phyloP scores from a whole-genome alignment of 257 asterid species.

The Plantago ovata region DNA sequence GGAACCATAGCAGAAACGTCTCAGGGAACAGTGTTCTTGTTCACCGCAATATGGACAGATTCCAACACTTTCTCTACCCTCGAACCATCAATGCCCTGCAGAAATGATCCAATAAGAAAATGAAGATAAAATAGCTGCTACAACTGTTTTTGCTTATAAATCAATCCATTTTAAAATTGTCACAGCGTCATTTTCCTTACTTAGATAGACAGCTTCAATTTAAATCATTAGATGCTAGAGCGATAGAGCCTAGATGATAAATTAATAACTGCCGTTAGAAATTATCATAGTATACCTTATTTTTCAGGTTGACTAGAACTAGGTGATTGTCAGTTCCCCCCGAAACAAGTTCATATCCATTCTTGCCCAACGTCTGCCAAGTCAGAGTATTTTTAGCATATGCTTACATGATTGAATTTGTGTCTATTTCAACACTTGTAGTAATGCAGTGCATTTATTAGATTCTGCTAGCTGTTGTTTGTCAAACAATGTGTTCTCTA shows the following conservation, averaged over 20 bases:
- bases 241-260: background rate
- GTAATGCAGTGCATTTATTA: background rate
- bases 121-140: background rate
- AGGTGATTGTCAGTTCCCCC: constrained; percentile 92
- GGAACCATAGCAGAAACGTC: constrained; percentile 97
- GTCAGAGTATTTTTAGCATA: constrained; percentile 21
- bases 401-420: background rate
- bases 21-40: constrained; percentile 91
- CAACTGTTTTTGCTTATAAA: too few relatives aligned
- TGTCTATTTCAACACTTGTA: background rate
- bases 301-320: constrained; percentile 74
- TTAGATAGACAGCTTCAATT: background rate
- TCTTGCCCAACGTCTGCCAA: constrained; percentile 50
- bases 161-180: too few relatives aligned
- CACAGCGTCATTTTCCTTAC: background rate
- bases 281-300: constrained; percentile 42
- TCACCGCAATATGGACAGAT: constrained; percentile 82
- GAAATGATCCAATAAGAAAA: background rate
- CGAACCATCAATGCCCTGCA: constrained; percentile 81
- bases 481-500: background rate
- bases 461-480: background rate
- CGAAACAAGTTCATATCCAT: constrained; percentile 80
- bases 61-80: constrained; percentile 86
- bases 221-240: background rate
- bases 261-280: background rate